Evolutionary conservation across 345 rosid species (phyloP).

Genomic region (Cochlearia excelsa): DNA sequence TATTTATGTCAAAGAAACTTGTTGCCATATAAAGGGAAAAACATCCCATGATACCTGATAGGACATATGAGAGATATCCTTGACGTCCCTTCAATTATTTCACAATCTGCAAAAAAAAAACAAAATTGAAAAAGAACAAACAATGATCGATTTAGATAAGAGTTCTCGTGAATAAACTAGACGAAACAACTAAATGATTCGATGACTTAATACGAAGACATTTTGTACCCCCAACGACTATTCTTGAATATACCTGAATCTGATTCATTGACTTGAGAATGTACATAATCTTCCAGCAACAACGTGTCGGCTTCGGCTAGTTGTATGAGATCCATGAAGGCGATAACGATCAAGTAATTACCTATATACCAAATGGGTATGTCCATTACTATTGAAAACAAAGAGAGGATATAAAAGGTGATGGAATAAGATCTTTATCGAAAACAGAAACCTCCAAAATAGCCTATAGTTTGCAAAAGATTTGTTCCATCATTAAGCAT

Average conservation of each 20-base stretch:
- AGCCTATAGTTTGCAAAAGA: slow-evolving; percentile 86
- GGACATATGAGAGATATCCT: slow-evolving; percentile 87
- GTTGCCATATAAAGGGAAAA: slow-evolving; percentile 14
- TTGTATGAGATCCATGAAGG: slow-evolving; percentile 44
- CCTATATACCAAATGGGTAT: slow-evolving; percentile 45
- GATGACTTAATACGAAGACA: not conserved
- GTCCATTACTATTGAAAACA: slow-evolving; percentile 29
- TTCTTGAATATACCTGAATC: slow-evolving; percentile 59
- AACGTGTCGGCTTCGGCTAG: slow-evolving; percentile 32
- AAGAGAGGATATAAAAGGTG: slow-evolving; percentile 5
- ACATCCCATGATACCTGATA: slow-evolving; percentile 54
- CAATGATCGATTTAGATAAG: slow-evolving; percentile 2
- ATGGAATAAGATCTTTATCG: slow-evolving; percentile 4
- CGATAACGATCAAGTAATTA: slow-evolving; percentile 56
- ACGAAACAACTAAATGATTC: slow-evolving; percentile 9
- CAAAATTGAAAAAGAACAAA: not conserved
- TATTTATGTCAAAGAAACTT: slow-evolving; percentile 18
- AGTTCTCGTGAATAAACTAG: slow-evolving; percentile 2
- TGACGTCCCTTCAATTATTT: slow-evolving; percentile 83
- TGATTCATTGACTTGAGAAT: slow-evolving; percentile 33
- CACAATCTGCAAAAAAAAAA: slow-evolving; percentile 48
- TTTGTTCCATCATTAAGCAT: slow-evolving; percentile 75
- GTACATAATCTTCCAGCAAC: slow-evolving; percentile 53
- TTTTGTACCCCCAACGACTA: slow-evolving; percentile 16
- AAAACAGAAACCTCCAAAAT: slow-evolving; percentile 55